These are phyloP conservation scores for Blastomyces parvus DNA, from an alignment of 2,329 filamentous ascomycete genomes.

Conservation along the genomic window DNA sequence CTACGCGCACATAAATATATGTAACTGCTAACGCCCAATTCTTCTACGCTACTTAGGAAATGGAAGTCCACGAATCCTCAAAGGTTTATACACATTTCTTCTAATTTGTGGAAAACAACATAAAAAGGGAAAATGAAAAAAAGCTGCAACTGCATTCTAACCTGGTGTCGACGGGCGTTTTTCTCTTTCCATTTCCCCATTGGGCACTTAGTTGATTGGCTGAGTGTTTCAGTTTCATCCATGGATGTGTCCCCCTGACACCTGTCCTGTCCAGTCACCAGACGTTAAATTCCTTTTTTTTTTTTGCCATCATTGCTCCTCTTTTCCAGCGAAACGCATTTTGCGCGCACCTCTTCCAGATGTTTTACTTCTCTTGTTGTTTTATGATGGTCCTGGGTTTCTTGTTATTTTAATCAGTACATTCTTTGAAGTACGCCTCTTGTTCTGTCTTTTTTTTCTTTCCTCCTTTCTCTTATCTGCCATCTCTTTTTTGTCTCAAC, in stretches of 20 bases:
- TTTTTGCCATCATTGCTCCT: neutral
- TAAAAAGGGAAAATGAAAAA: neutral
- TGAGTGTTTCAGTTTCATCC: no score
- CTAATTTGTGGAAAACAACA: conserved; percentile 45
- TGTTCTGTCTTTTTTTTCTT: neutral
- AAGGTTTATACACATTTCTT: conserved; percentile 99
- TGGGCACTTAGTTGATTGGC: neutral
- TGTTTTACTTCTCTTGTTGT: conserved; percentile 1
- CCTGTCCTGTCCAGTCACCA: neutral
- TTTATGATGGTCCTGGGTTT: conserved; percentile 8
- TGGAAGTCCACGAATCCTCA: conserved; percentile 98
- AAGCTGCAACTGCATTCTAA: conserved; percentile 17
- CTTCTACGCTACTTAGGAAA: conserved; percentile 56
- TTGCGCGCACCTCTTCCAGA: neutral
- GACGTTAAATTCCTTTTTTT: neutral
- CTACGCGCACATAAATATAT: neutral
- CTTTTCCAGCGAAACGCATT: neutral
- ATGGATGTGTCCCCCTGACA: neutral
- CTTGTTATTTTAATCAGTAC: neutral
- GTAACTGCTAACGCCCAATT: conserved; percentile 13
- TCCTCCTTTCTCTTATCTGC: neutral
- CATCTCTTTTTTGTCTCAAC: neutral
- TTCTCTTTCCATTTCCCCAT: neutral
- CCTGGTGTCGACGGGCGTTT: neutral
- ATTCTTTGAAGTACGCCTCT: neutral